These are phyloP conservation scores for Paraglomus occultum DNA, from an alignment of 192 early-diverging fungal genomes.

Conservation along the genomic window DNA sequence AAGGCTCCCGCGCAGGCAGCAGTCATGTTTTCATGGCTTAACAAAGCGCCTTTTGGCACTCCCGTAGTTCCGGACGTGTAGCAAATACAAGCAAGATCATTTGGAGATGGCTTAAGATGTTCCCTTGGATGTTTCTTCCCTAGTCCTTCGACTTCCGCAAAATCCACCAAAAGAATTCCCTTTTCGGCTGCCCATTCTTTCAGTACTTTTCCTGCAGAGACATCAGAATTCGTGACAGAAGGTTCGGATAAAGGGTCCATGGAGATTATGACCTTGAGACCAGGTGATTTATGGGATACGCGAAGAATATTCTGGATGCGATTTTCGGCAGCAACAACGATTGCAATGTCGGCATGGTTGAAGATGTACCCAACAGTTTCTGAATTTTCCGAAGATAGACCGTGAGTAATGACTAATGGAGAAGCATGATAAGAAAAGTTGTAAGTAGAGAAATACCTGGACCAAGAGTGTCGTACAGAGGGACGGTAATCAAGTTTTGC, in stretches of 20 bases:
- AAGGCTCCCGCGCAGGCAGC: conserved; percentile 42
- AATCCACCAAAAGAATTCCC: conserved; percentile 57
- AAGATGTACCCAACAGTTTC: conserved; percentile 71
- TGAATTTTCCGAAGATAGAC: background rate
- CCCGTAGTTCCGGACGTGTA: conserved; percentile 90
- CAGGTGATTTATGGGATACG: conserved; percentile 48
- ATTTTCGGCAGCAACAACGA: conserved; percentile 51
- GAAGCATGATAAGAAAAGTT: background rate
- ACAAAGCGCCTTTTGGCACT: conserved; percentile 56
- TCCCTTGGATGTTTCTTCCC: conserved; percentile 54
- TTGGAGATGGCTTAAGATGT: conserved; percentile 57
- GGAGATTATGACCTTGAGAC: conserved; percentile 69
- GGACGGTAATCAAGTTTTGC: conserved; percentile 66
- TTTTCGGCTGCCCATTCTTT: conserved; percentile 65
- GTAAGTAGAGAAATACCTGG: conserved; percentile 24
- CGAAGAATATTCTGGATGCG: conserved; percentile 1
- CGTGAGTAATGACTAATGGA: background rate
- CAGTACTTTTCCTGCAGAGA: conserved; percentile 35
- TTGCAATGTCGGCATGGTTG: conserved; percentile 81
- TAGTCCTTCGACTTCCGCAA: conserved; percentile 55
- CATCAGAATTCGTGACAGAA: conserved; percentile 27
- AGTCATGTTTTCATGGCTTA: conserved; percentile 73
- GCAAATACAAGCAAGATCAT: conserved; percentile 71
- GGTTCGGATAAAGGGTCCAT: conserved; percentile 66
- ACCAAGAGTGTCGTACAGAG: conserved; percentile 91